Percentiles rank a stretch among this genome's conserved stretches.
Evolutionary conservation across 371 early-diverging fungal species (phyloP).

Genomic region (Parasitella parasitica): DNA sequence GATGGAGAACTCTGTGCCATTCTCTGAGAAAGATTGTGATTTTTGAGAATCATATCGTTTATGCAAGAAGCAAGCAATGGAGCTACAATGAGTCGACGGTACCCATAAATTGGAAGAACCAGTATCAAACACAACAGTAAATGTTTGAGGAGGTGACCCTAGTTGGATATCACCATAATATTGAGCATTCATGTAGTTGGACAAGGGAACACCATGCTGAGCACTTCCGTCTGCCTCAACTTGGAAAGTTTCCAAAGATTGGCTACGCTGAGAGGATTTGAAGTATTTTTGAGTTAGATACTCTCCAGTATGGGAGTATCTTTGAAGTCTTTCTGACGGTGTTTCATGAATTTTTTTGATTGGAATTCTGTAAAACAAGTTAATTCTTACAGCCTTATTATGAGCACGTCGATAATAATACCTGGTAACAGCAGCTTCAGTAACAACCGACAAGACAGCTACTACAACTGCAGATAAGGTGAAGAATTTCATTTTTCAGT

Average conservation of each 20-base stretch:
- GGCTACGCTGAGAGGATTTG: slow-evolving; percentile 40
- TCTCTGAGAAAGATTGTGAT: slow-evolving; percentile 69
- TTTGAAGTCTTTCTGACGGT: slow-evolving; percentile 56
- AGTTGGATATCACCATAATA: slow-evolving; percentile 87
- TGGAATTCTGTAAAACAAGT: slow-evolving; percentile 45
- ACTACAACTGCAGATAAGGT: slow-evolving; percentile 31
- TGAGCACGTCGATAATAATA: slow-evolving; percentile 11
- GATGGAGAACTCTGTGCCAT: slow-evolving; percentile 89
- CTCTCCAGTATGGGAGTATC: slow-evolving; percentile 62
- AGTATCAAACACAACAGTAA: slow-evolving; percentile 93
- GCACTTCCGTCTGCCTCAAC: slow-evolving; percentile 53
- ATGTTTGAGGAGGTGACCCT: slow-evolving; percentile 86
- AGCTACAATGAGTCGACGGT: slow-evolving; percentile 85
- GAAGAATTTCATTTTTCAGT: slow-evolving; percentile 31
- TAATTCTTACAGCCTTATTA: not conserved
- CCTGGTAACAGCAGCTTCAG: slow-evolving; percentile 37
- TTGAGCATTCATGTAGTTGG: slow-evolving; percentile 94
- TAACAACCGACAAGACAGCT: slow-evolving; percentile 16
- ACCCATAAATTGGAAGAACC: slow-evolving; percentile 95
- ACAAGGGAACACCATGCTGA: slow-evolving; percentile 77
- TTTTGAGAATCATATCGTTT: slow-evolving; percentile 71
- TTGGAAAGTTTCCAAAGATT: slow-evolving; percentile 41
- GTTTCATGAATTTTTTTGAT: slow-evolving; percentile 71
- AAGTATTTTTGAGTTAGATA: slow-evolving; percentile 79
- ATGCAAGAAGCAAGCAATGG: slow-evolving; percentile 93